A percentile compares a stretch with the other conserved stretches of the same genome.
phyloP scores from a whole-genome alignment of 75 land plant species.

The Pseudotsuga menziesii region DNA sequence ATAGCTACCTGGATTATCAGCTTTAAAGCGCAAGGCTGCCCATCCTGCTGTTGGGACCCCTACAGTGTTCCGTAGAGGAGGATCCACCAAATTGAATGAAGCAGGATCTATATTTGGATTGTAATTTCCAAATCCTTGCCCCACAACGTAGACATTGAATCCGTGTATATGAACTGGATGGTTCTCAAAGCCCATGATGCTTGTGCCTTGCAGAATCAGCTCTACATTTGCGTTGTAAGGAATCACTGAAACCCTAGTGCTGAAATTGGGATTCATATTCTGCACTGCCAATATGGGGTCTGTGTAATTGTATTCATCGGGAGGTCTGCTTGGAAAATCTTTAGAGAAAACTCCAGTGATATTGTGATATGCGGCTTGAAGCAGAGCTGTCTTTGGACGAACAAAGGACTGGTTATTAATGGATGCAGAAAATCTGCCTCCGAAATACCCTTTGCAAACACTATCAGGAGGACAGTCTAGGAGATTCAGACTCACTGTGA shows the following conservation, averaged over 20 bases:
- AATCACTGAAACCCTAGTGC: constrained; percentile 20
- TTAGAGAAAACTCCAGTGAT: constrained; percentile 18
- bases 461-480: constrained; percentile 31
- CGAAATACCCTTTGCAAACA: constrained; percentile 22
- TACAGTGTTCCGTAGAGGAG: constrained; percentile 54
- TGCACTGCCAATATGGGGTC: background rate
- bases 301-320: constrained; percentile 25
- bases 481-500: constrained; percentile 40
- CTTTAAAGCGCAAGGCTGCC: constrained; percentile 53
- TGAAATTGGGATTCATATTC: constrained; percentile 20
- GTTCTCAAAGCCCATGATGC: constrained; percentile 19
- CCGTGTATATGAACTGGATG: constrained; percentile 52
- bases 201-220: constrained; percentile 23
- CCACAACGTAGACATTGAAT: constrained; percentile 38
- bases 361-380: constrained; percentile 15
- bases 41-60: constrained; percentile 59
- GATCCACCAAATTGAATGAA: constrained; percentile 45
- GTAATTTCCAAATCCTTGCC: constrained; percentile 34
- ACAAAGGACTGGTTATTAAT: constrained; percentile 40
- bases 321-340: constrained; percentile 21
- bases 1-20: constrained; percentile 52
- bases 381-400: background rate
- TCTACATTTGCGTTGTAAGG: constrained; percentile 28
- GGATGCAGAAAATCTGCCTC: constrained; percentile 21
- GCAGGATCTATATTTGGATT: constrained; percentile 17